A percentile compares a stretch with the other conserved stretches of the same genome.
Conservation (phyloP, 164 flowering plant genomes). For the Piper longum region DNA sequence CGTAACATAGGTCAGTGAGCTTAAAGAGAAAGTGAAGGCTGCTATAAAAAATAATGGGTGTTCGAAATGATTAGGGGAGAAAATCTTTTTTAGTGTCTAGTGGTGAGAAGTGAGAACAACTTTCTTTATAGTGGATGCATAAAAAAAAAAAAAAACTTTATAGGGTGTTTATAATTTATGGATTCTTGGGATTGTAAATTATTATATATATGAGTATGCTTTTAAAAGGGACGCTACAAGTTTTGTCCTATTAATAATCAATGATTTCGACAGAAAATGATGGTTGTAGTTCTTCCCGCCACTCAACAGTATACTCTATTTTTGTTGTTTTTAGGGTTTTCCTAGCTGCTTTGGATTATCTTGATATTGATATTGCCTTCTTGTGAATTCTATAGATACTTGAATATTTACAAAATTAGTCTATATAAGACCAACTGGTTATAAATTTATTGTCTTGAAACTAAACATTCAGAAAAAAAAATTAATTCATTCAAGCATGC, state of each 20-base stretch:
- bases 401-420: too few relatives aligned
- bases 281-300: slow-evolving; percentile 11
- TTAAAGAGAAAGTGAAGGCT: neutral
- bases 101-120: slow-evolving; percentile 11
- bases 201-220: slow-evolving; percentile 2
- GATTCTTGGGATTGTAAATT: slow-evolving; percentile 22
- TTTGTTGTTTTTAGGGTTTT: slow-evolving; percentile 11
- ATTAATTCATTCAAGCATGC: too few relatives aligned
- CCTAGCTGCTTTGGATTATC: slow-evolving; percentile 2
- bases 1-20: neutral
- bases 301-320: slow-evolving; percentile 10
- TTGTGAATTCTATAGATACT: too few relatives aligned
- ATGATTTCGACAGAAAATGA: slow-evolving; percentile 17
- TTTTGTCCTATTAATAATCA: neutral
- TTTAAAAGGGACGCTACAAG: neutral
- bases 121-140: slow-evolving; percentile 9
- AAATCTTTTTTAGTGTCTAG: neutral
- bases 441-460: too few relatives aligned
- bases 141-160: neutral
- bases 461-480: too few relatives aligned
- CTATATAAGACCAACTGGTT: too few relatives aligned
- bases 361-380: too few relatives aligned
- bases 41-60: neutral
- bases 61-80: neutral
- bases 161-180: slow-evolving; percentile 5